Evolutionary conservation across 106 monocot species (phyloP).

Genomic region (Acorus gramineus): DNA sequence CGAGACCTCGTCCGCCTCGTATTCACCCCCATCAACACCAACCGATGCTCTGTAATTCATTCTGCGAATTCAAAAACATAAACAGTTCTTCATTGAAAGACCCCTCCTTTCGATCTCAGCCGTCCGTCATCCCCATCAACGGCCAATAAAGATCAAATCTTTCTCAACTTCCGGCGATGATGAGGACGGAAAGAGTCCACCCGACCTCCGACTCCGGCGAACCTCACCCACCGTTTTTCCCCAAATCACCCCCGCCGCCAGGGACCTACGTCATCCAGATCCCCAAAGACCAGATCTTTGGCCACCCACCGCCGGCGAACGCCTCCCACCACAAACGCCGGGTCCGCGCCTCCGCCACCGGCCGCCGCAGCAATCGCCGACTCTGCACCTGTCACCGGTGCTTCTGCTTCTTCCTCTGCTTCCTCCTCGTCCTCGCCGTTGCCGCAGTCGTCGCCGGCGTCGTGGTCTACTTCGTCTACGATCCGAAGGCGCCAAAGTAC

Average conservation of each 20-base stretch:
- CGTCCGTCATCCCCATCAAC: neutral
- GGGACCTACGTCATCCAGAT: slow-evolving; percentile 48
- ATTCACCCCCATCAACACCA: too few species aligned
- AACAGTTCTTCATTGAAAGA: too few species aligned
- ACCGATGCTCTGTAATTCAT: too few species aligned
- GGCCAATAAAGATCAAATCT: neutral
- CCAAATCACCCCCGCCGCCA: neutral
- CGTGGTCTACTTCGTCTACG: slow-evolving; percentile 39
- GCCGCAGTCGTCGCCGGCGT: slow-evolving; percentile 12
- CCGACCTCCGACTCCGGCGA: slow-evolving; percentile 1
- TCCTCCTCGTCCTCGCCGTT: slow-evolving; percentile 6
- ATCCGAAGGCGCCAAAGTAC: slow-evolving; percentile 39
- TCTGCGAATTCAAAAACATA: too few species aligned
- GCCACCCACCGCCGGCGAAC: slow-evolving; percentile 66
- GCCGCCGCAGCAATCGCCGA: slow-evolving; percentile 16
- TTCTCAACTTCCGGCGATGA: neutral
- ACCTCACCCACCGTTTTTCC: neutral
- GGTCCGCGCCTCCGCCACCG: slow-evolving; percentile 20
- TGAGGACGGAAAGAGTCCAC: slow-evolving; percentile 16
- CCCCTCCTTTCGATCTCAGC: too few species aligned
- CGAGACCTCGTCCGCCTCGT: too few species aligned
- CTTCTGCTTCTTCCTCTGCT: neutral
- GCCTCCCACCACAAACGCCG: slow-evolving; percentile 38
- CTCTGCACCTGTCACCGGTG: slow-evolving; percentile 15
- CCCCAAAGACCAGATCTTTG: slow-evolving; percentile 73